Evolutionary conservation across 1,284 basidiomycete genomes (phyloP).

Genomic region (Ceratobasidium papillatum): DNA sequence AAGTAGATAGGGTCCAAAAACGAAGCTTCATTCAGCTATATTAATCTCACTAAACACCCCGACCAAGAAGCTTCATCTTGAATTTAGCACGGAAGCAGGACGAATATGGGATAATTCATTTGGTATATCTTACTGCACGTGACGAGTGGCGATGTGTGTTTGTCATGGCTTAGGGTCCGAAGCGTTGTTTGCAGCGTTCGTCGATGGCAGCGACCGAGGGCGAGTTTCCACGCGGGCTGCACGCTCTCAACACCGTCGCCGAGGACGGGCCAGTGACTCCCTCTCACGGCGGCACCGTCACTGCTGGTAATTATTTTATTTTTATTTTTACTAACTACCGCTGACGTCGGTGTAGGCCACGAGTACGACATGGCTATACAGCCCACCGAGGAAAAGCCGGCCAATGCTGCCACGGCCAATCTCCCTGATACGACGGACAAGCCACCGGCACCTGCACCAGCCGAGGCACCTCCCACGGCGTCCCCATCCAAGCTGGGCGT

Average conservation of each 20-base stretch:
- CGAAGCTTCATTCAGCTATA: no score
- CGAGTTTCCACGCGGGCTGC: slow-evolving; percentile 38
- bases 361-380: slow-evolving; percentile 64
- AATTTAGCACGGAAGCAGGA: no score
- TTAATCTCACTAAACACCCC: no score
- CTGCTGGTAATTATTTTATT: slow-evolving; percentile 44
- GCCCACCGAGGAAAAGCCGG: slow-evolving; percentile 49
- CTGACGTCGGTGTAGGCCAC: slow-evolving; percentile 54
- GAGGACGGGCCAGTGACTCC: slow-evolving; percentile 57
- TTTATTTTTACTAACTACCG: neutral
- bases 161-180: slow-evolving; percentile 9
- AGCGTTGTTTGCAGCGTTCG: neutral
- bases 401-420: slow-evolving; percentile 48
- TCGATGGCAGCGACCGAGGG: slow-evolving; percentile 24
- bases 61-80: no score
- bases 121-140: neutral
- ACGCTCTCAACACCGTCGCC: slow-evolving; percentile 25
- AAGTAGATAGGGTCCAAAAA: no score
- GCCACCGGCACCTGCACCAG: slow-evolving; percentile 43
- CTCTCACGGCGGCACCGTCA: slow-evolving; percentile 65
- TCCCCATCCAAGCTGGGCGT: slow-evolving; percentile 31
- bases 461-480: slow-evolving; percentile 34
- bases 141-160: slow-evolving; percentile 8
- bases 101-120: neutral
- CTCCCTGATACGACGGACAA: slow-evolving; percentile 47